Conservation (phyloP, 176 grass and related monocot species). For the Poa pratensis region DNA sequence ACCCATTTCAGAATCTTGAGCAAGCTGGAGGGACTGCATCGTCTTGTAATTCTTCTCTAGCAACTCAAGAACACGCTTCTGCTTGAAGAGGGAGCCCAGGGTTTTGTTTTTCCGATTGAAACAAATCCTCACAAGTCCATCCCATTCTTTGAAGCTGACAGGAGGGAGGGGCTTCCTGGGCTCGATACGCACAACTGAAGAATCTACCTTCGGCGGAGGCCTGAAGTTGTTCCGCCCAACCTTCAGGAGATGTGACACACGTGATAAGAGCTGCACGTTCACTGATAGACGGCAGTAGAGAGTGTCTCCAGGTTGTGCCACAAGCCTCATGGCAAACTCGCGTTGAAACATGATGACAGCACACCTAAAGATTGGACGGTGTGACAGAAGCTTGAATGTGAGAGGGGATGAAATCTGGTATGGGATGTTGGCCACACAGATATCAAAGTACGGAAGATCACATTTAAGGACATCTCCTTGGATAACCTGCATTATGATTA, state of each 20-base stretch:
- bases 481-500: slow-evolving; percentile 66
- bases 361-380: slow-evolving; percentile 87
- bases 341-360: slow-evolving; percentile 97
- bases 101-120: slow-evolving; percentile 96
- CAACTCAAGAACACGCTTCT: slow-evolving; percentile 72
- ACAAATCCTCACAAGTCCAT: slow-evolving; percentile 77
- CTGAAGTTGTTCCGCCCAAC: slow-evolving; percentile 92
- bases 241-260: slow-evolving; percentile 88
- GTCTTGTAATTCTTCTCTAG: slow-evolving; percentile 98
- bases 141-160: slow-evolving; percentile 93
- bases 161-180: slow-evolving; percentile 83
- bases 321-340: slow-evolving; percentile 94
- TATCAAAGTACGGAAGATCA: slow-evolving; percentile 93
- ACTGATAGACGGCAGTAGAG: slow-evolving; percentile 96
- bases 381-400: slow-evolving; percentile 86
- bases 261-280: slow-evolving; percentile 83
- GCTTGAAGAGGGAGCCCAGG: slow-evolving; percentile 76
- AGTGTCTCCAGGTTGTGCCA: slow-evolving; percentile 80
- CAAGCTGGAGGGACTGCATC: slow-evolving; percentile 72
- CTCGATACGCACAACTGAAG: slow-evolving; percentile 90
- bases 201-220: slow-evolving; percentile 92
- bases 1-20: slow-evolving; percentile 41
- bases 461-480: slow-evolving; percentile 97
- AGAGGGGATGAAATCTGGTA: slow-evolving; percentile 93
- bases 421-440: slow-evolving; percentile 95